These are phyloP conservation scores for Aspergillus neoniger DNA, from an alignment of 2,329 filamentous ascomycete genomes.

Conservation along the genomic window DNA sequence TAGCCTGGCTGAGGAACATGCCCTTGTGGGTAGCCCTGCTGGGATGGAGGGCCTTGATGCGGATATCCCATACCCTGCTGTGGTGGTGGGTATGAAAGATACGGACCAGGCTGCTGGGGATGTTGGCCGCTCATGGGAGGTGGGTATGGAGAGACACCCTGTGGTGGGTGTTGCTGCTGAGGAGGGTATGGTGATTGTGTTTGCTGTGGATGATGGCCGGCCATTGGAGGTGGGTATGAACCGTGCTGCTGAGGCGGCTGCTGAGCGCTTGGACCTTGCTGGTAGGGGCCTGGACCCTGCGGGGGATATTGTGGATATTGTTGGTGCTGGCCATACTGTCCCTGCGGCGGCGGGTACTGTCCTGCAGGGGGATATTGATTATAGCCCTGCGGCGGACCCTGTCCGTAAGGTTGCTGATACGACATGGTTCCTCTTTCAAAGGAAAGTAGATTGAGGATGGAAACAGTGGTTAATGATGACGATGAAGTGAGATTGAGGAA, in stretches of 20 bases:
- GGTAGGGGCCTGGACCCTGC: not conserved
- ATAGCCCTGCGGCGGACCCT: not conserved
- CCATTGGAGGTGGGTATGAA: constrained; percentile 3
- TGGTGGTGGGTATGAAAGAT: not conserved
- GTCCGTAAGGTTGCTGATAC: constrained; percentile 5
- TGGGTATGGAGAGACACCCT: not conserved
- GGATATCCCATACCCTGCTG: not conserved
- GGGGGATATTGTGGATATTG: not conserved
- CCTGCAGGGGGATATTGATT: constrained; percentile 3
- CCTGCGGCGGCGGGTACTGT: not conserved
- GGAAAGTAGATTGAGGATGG: too few relatives aligned
- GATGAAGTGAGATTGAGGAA: too few relatives aligned
- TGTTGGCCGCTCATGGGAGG: not conserved
- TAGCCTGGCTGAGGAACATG: constrained; percentile 2
- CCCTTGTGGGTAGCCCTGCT: not conserved
- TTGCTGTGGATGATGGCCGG: constrained; percentile 6
- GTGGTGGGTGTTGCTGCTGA: not conserved
- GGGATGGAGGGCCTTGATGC: not conserved
- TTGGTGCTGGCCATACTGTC: not conserved
- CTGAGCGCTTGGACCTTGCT: not conserved
- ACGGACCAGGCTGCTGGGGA: not conserved
- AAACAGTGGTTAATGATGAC: too few relatives aligned
- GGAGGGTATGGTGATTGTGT: too few relatives aligned
- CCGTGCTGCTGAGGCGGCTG: constrained; percentile 5
- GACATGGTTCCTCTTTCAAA: not conserved